phyloP scores from a whole-genome alignment of 2,329 filamentous ascomycete species.

The Colletotrichum tabaci region DNA sequence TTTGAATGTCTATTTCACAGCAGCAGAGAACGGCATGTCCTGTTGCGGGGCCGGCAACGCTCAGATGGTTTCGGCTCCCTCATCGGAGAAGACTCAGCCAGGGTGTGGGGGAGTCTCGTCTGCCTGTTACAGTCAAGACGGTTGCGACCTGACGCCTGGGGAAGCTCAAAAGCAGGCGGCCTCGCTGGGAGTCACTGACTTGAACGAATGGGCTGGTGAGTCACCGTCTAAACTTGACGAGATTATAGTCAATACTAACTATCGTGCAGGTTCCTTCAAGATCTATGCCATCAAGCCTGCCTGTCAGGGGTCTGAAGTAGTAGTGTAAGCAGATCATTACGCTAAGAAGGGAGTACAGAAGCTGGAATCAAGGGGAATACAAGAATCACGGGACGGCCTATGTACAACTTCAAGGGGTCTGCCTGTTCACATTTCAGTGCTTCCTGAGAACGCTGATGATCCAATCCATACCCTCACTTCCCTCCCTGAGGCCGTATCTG shows the following conservation, averaged over 20 bases:
- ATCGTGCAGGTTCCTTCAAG: slow-evolving; percentile 60
- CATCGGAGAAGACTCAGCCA: background rate
- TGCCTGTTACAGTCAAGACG: background rate
- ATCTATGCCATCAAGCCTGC: slow-evolving; percentile 64
- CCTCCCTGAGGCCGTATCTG: slow-evolving; percentile 63
- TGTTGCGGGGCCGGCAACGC: slow-evolving; percentile 31
- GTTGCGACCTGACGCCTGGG: background rate
- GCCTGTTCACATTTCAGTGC: background rate
- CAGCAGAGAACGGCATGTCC: slow-evolving; percentile 46
- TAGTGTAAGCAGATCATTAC: background rate
- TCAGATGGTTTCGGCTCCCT: background rate
- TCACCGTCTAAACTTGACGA: slow-evolving; percentile 35
- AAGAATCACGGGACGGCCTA: too few relatives aligned
- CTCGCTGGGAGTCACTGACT: slow-evolving; percentile 53
- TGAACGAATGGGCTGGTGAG: slow-evolving; percentile 67
- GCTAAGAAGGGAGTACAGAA: too few relatives aligned
- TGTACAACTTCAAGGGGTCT: too few relatives aligned
- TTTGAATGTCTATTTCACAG: slow-evolving; percentile 62
- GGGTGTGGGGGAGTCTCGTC: slow-evolving; percentile 31
- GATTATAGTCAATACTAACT: background rate
- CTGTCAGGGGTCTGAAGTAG: background rate
- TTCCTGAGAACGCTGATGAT: slow-evolving; percentile 51
- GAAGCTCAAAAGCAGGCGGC: slow-evolving; percentile 5
- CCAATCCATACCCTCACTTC: slow-evolving; percentile 62
- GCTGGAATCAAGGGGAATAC: background rate